Evolutionary conservation across 1,284 basidiomycete genomes (phyloP).

Genomic region (Pseudozyma thailandica): DNA sequence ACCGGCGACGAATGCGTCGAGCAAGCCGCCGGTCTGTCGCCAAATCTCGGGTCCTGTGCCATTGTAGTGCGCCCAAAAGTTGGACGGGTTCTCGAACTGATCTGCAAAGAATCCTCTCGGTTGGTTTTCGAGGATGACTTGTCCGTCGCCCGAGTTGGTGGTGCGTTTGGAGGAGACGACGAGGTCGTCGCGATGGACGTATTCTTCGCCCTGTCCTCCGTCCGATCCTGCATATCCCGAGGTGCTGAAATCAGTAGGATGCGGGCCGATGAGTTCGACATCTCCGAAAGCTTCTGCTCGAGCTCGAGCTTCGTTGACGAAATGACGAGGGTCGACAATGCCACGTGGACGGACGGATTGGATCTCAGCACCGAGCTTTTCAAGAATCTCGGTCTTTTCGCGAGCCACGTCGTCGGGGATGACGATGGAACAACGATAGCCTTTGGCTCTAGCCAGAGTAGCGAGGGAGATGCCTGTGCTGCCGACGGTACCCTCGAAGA

Average conservation of each 20-base stretch:
- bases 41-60: conserved; percentile 96
- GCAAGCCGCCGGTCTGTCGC: conserved; percentile 83
- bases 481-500: conserved; percentile 97
- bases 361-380: conserved; percentile 85
- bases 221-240: conserved; percentile 28
- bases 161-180: conserved; percentile 46
- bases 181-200: conserved; percentile 44
- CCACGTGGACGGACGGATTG: conserved; percentile 72
- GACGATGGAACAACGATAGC: conserved; percentile 66
- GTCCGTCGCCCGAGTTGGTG: conserved; percentile 5
- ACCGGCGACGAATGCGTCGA: conserved; percentile 92
- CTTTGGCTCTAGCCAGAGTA: conserved; percentile 79
- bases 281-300: conserved; percentile 57
- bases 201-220: conserved; percentile 26
- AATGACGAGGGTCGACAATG: conserved; percentile 66
- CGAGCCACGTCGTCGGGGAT: conserved; percentile 74
- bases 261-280: conserved; percentile 53
- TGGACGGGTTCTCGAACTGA: conserved; percentile 82
- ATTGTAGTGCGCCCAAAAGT: conserved; percentile 86
- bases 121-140: conserved; percentile 42
- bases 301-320: conserved; percentile 65
- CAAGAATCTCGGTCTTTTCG: conserved; percentile 87
- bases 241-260: conserved; percentile 22
- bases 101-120: conserved; percentile 80
- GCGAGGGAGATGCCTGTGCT: conserved; percentile 97